Conservation (phyloP, 2,329 filamentous ascomycete species). For the Trichophyton mentagrophytes region DNA sequence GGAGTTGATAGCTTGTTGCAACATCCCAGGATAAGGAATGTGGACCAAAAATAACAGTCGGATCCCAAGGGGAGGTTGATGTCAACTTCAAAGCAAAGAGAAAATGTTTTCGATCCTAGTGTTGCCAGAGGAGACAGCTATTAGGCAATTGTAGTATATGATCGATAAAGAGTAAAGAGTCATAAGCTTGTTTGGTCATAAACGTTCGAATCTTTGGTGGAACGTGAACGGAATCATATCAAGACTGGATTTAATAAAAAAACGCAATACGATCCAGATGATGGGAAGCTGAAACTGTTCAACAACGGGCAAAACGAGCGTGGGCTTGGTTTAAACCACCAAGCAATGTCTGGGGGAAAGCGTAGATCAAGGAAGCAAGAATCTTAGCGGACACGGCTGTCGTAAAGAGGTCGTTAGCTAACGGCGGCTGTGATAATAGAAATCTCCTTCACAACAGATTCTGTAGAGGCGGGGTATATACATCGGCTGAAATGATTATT, state of each 20-base stretch:
- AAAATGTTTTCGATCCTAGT: neutral
- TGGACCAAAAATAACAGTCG: neutral
- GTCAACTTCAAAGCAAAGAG: neutral
- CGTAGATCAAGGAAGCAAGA: neutral
- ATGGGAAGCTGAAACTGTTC: neutral
- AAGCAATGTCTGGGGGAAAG: neutral
- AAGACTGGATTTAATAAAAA: neutral
- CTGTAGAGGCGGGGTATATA: conserved; percentile 5
- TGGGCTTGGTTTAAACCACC: neutral
- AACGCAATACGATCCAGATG: neutral
- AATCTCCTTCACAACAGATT: neutral
- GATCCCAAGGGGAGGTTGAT: neutral
- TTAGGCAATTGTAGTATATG: neutral
- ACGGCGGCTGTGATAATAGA: neutral
- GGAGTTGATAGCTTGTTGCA: neutral
- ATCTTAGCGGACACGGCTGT: neutral
- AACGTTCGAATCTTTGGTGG: neutral
- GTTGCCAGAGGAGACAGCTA: neutral
- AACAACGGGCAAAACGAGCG: neutral
- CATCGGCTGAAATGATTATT: conserved; percentile 5
- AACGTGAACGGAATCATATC: neutral
- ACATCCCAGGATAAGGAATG: neutral
- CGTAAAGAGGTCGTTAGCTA: neutral
- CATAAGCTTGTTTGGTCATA: neutral
- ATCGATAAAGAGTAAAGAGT: neutral